These are phyloP conservation scores for Camelina neglecta DNA, from an alignment of 345 rosid species.

Conservation along the genomic window DNA sequence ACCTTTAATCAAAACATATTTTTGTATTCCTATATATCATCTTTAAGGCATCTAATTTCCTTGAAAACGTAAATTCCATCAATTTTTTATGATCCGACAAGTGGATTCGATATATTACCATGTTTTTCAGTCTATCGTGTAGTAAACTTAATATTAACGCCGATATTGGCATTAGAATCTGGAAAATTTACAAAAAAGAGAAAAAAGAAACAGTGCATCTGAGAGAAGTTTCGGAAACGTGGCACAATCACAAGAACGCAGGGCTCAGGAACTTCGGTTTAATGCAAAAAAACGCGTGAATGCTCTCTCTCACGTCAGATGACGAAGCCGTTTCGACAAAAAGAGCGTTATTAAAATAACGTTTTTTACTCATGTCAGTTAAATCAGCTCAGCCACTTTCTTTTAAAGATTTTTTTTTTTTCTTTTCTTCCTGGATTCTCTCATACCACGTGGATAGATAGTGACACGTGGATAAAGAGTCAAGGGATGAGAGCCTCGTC, in stretches of 20 bases:
- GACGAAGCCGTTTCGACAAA: slow-evolving; percentile 17
- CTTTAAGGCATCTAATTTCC: too few relatives aligned
- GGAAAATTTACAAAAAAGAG: neutral
- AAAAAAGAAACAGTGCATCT: slow-evolving; percentile 35
- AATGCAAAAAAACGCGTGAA: slow-evolving; percentile 30
- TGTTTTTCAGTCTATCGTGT: too few relatives aligned
- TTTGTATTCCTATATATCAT: too few relatives aligned
- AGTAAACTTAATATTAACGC: neutral
- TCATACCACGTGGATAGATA: neutral
- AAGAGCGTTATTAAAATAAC: slow-evolving; percentile 12
- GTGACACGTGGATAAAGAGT: slow-evolving; percentile 8
- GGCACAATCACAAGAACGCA: slow-evolving; percentile 45
- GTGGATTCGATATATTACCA: too few relatives aligned
- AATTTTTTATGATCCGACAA: too few relatives aligned
- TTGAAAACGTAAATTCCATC: too few relatives aligned
- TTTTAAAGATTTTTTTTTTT: too few relatives aligned
- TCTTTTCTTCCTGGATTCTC: neutral
- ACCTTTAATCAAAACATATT: too few relatives aligned
- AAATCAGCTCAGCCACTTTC: slow-evolving; percentile 31
- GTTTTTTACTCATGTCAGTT: neutral
- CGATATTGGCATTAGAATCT: slow-evolving; percentile 33
- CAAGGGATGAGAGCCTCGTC: slow-evolving; percentile 5
- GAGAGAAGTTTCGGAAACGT: slow-evolving; percentile 5
- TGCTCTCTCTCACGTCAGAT: slow-evolving; percentile 2
- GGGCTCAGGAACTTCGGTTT: slow-evolving; percentile 42